A percentile compares a stretch with the other conserved stretches of the same genome.
Evolutionary conservation across 352 stramenopile species (phyloP).

Genomic region (Phytophthora citricola): DNA sequence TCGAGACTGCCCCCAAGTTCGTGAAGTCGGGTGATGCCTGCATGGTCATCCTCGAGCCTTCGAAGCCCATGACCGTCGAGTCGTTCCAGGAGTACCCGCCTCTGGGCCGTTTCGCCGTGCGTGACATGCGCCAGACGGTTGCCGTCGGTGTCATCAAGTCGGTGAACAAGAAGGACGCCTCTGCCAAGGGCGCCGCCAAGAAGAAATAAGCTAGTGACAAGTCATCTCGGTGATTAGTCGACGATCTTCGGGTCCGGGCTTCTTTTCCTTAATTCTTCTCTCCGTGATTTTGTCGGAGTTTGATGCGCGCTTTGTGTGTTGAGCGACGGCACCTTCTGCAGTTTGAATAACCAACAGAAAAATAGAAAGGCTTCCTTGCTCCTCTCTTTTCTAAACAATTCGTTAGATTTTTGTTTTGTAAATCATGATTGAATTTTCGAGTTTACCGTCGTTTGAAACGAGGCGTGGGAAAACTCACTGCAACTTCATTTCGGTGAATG

Average conservation of each 20-base stretch:
- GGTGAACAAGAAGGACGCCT: slow-evolving; percentile 86
- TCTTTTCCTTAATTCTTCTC: slow-evolving; percentile 35
- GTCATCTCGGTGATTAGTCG: slow-evolving; percentile 36
- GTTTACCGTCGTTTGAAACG: neutral
- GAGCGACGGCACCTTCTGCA: slow-evolving; percentile 32
- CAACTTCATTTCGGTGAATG: neutral
- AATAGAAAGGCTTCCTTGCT: slow-evolving; percentile 49
- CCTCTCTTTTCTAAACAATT: slow-evolving; percentile 16
- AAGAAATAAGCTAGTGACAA: slow-evolving; percentile 47
- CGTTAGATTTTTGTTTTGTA: neutral
- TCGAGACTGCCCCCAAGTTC: slow-evolving; percentile 94
- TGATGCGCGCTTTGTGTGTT: slow-evolving; percentile 32
- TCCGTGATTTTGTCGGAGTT: slow-evolving; percentile 31
- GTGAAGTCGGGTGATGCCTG: slow-evolving; percentile 97
- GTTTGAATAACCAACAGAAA: slow-evolving; percentile 55
- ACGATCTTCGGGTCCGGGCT: slow-evolving; percentile 19
- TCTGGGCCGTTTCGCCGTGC: slow-evolving; percentile 96
- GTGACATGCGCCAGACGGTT: slow-evolving; percentile 97
- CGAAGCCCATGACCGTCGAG: slow-evolving; percentile 96
- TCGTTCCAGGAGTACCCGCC: slow-evolving; percentile 97
- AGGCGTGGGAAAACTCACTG: no score
- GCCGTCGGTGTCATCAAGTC: slow-evolving; percentile 98
- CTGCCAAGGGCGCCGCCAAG: slow-evolving; percentile 45
- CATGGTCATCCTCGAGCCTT: slow-evolving; percentile 95
- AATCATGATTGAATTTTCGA: neutral